These are phyloP conservation scores for Agastache rugosa DNA, from an alignment of 257 asterid species.

Conservation along the genomic window DNA sequence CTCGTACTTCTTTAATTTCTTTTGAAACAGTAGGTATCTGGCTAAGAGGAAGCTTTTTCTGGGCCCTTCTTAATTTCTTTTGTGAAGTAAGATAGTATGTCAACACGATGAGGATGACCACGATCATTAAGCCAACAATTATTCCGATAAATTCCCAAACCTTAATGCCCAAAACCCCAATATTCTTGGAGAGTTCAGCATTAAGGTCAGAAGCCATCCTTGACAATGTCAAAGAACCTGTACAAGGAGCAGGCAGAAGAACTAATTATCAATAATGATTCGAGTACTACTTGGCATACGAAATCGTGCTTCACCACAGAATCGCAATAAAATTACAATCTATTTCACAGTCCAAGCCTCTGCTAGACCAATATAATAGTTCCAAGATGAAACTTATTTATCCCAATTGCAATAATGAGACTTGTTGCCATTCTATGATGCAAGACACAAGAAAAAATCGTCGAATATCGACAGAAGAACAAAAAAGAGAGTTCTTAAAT, in stretches of 20 bases:
- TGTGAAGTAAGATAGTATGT: slow-evolving; percentile 72
- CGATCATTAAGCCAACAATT: slow-evolving; percentile 75
- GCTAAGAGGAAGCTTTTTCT: slow-evolving; percentile 57
- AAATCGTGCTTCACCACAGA: not conserved
- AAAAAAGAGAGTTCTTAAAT: not conserved
- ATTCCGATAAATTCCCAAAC: slow-evolving; percentile 96
- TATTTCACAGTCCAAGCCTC: not conserved
- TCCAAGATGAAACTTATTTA: not conserved
- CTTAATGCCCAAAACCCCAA: slow-evolving; percentile 72
- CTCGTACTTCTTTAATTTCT: slow-evolving; percentile 92
- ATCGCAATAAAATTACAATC: not conserved
- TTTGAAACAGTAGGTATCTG: slow-evolving; percentile 86
- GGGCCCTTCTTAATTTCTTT: slow-evolving; percentile 63
- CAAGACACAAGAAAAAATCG: not conserved
- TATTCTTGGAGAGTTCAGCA: slow-evolving; percentile 57
- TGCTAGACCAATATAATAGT: not conserved
- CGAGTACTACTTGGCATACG: not conserved
- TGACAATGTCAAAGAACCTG: slow-evolving; percentile 49
- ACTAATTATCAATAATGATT: not conserved
- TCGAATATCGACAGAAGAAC: not conserved
- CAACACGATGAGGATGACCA: slow-evolving; percentile 66
- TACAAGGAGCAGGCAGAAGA: slow-evolving; percentile 28
- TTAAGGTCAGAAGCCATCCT: slow-evolving; percentile 86
- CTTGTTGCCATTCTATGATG: not conserved
- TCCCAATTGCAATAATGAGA: not conserved